Conservation (phyloP, 805 yeast species). For the Wickerhamiella galacta region DNA sequence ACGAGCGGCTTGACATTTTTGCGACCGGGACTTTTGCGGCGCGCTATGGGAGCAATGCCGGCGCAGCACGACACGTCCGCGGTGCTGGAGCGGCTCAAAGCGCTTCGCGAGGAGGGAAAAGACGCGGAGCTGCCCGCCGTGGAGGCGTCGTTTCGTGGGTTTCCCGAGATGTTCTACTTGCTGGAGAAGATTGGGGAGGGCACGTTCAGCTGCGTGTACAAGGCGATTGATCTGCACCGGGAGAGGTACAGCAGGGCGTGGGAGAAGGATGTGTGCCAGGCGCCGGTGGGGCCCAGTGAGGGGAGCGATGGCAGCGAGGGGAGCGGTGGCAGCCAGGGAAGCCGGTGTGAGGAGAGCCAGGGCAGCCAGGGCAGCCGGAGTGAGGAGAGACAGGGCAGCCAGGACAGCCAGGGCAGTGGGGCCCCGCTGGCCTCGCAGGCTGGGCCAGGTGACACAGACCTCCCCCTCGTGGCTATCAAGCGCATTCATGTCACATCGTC, state of each 20-base stretch:
- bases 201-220: slow-evolving; percentile 45
- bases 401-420: too few species aligned
- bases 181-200: slow-evolving; percentile 52
- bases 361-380: too few species aligned
- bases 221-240: slow-evolving; percentile 34
- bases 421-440: too few species aligned
- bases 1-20: too few species aligned
- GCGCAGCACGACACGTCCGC: too few species aligned
- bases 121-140: slow-evolving; percentile 5
- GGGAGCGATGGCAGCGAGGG: slow-evolving; percentile 2
- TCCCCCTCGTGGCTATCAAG: slow-evolving; percentile 59
- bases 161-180: slow-evolving; percentile 32
- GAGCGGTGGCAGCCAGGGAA: slow-evolving; percentile 2
- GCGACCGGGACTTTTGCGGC: too few species aligned
- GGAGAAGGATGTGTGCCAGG: slow-evolving; percentile 11
- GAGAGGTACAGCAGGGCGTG: slow-evolving; percentile 22
- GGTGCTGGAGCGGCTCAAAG: too few species aligned
- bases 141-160: slow-evolving; percentile 32
- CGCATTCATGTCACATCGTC: slow-evolving; percentile 91
- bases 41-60: too few species aligned
- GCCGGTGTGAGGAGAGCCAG: too few species aligned
- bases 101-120: too few species aligned
- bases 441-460: background rate
- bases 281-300: background rate
- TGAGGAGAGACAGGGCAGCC: too few species aligned